Percentiles rank a stretch among this genome's conserved stretches.
Evolutionary conservation across 2,329 filamentous ascomycete genomes (phyloP).

Genomic region (Didymella pinodella): DNA sequence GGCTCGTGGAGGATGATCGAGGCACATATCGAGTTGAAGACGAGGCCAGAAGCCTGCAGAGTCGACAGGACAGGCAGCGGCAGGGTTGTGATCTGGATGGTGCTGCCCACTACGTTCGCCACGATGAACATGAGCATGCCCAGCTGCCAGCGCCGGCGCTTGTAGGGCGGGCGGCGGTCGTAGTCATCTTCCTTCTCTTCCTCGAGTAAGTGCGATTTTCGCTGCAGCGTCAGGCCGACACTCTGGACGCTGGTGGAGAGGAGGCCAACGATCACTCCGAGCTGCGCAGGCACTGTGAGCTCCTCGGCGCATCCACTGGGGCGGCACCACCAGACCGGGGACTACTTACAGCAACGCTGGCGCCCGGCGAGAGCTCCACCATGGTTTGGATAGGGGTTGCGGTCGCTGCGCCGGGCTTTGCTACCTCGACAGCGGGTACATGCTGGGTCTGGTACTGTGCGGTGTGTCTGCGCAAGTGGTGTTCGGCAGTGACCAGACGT

Average conservation of each 20-base stretch:
- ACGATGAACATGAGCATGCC: constrained; percentile 98
- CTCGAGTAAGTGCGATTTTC: constrained; percentile 97
- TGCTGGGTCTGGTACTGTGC: constrained; percentile 29
- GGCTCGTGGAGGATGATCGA: constrained; percentile 91
- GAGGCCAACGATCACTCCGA: constrained; percentile 92
- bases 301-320: constrained; percentile 4
- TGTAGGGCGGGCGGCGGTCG: constrained; percentile 83
- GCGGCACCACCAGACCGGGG: constrained; percentile 2
- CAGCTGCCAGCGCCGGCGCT: constrained; percentile 90
- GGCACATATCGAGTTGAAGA: constrained; percentile 98
- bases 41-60: constrained; percentile 86
- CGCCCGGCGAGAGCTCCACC: constrained; percentile 53
- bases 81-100: constrained; percentile 95
- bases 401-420: constrained; percentile 34
- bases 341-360: constrained; percentile 53
- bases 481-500: constrained; percentile 30
- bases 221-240: constrained; percentile 91
- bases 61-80: constrained; percentile 94
- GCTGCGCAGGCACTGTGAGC: constrained; percentile 57
- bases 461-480: constrained; percentile 16
- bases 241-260: constrained; percentile 95
- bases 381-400: constrained; percentile 33
- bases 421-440: constrained; percentile 45
- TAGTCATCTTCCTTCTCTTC: constrained; percentile 87
- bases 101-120: constrained; percentile 92